Evolutionary conservation across 257 asterid genomes (phyloP).

Genomic region (Solanum okadae): DNA sequence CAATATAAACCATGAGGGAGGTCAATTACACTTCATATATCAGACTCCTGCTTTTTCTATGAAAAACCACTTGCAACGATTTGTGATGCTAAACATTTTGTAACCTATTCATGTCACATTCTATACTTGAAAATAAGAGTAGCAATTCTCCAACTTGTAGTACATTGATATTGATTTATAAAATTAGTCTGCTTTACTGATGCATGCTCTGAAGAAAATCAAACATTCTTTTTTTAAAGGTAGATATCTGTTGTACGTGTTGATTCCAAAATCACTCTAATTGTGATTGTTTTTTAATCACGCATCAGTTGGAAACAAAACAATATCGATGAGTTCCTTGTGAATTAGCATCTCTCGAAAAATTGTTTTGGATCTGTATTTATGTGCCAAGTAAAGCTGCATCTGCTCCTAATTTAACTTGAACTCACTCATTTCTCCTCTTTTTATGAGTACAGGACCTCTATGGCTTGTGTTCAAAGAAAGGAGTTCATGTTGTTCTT

Average conservation of each 20-base stretch:
- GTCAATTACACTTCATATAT: neutral
- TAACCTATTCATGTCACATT: neutral
- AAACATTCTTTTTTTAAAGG: neutral
- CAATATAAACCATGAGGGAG: neutral
- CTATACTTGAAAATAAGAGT: neutral
- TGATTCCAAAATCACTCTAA: neutral
- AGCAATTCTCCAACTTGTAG: neutral
- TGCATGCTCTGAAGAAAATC: neutral
- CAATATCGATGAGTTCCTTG: neutral
- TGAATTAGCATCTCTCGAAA: neutral
- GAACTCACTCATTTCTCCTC: neutral
- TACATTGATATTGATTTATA: neutral
- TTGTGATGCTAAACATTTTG: neutral
- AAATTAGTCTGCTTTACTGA: neutral
- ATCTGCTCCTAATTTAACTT: neutral
- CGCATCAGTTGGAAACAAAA: neutral
- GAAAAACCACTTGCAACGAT: neutral
- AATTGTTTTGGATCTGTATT: neutral
- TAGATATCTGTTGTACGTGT: neutral
- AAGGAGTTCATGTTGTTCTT: constrained; percentile 78
- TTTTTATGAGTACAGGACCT: constrained; percentile 44
- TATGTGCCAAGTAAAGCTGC: neutral
- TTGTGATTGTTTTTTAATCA: neutral
- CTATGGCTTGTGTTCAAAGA: constrained; percentile 49
- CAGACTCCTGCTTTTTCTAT: neutral